Base-by-base conservation (phyloP, 208 protist genomes). In the Wallacemonas sp. region DNA sequence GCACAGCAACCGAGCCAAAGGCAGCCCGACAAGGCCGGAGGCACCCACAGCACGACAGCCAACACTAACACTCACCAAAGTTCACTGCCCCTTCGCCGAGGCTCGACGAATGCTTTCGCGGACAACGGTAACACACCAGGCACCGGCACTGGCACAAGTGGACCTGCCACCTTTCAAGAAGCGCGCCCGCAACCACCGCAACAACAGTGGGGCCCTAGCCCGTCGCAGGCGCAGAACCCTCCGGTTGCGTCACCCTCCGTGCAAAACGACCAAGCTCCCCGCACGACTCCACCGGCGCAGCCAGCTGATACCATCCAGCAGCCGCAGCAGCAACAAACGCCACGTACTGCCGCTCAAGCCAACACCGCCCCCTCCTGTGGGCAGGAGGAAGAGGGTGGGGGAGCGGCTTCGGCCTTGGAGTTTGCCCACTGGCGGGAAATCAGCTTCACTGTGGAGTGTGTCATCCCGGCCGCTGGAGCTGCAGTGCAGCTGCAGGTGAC, bases 391-490 rank as follows among this genome's bases (percentile, higher is more conserved):
- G 29, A 26, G n/a, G 1, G 32, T 3, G 45, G 39, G 22, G 24
- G 29, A 12, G 17, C 24, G 21, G 12, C 26, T 6, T n/a, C 22
- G 30, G 36, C 54, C 0, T 9, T 41, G 26, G 78, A 73, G 17
- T 38, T 55, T 5, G 52, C 44, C 30, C 75, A 73, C 63, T 66
- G 68, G 26, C 59, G 42, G 63, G 63, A 61, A 1, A 39, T 71
- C 2, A 65, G 41, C 26, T 53, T 89, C 32, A 75, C 32, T 12
- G 48, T 89, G 8, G 69, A 80, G 36, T 89, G 78, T 48, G 33
- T 64, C 34, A 61, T 89, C 22, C 89, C 89, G 1, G 78, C 70
- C 8, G 50, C 87, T 15, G 54, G 76, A 0, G 48, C 68, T 19
- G 42, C 34, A 2, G 73, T 88, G n/a, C 3, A 24, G 2, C 55